phyloP scores from a whole-genome alignment of 2,329 filamentous ascomycete species.

The Sporothrix mexicana region DNA sequence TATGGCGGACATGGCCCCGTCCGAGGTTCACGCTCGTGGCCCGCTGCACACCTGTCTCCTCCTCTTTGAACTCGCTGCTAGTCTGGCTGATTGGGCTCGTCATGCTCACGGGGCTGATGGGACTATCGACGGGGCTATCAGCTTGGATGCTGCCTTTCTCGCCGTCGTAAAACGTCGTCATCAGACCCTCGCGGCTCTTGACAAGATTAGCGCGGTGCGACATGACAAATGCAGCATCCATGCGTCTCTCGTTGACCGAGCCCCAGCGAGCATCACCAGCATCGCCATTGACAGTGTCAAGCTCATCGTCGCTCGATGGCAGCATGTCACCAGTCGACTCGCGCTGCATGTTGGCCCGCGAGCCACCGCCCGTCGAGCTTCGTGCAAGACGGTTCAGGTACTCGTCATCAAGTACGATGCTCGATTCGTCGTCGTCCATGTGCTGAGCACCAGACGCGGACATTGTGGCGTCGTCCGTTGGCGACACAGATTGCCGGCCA shows the following conservation, averaged over 20 bases:
- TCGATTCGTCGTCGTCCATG: constrained; percentile 68
- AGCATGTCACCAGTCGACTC: constrained; percentile 58
- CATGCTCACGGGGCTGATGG: constrained; percentile 31
- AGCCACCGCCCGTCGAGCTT: constrained; percentile 36
- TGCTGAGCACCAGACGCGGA: constrained; percentile 33
- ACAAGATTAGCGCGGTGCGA: constrained; percentile 50
- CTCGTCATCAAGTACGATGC: constrained; percentile 69
- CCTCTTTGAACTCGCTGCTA: constrained; percentile 42
- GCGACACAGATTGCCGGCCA: constrained; percentile 44
- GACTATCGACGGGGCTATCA: constrained; percentile 31
- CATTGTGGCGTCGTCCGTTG: constrained; percentile 36
- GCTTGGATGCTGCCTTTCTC: constrained; percentile 44
- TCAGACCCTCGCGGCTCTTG: constrained; percentile 59
- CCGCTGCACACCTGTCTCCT: constrained; percentile 58
- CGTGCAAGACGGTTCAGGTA: constrained; percentile 66
- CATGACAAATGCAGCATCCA: constrained; percentile 65
- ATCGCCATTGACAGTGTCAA: constrained; percentile 28
- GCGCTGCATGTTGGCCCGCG: constrained; percentile 42
- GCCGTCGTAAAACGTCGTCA: constrained; percentile 52
- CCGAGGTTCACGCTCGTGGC: constrained; percentile 74
- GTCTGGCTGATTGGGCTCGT: constrained; percentile 31
- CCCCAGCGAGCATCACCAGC: constrained; percentile 52
- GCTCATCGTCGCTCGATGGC: constrained; percentile 64
- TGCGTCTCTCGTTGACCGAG: constrained; percentile 45
- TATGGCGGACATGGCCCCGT: constrained; percentile 69